Evolutionary conservation across 73 alveolate genomes (phyloP).

Genomic region (Blepharisma stoltei): DNA sequence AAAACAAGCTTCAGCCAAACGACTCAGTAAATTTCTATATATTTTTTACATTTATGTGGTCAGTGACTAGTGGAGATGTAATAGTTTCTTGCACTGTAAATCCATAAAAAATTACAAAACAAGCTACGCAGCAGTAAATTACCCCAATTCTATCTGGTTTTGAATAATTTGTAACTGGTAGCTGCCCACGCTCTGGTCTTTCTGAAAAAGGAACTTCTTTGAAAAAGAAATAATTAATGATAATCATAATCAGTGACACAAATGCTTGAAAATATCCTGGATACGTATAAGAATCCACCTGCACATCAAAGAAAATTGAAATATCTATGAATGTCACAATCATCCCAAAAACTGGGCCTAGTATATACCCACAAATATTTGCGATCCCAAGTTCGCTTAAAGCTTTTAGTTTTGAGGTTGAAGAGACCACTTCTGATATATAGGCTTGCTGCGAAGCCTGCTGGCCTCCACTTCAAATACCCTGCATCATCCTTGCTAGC

Average conservation of each 20-base stretch:
- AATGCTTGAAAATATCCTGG: slow-evolving; percentile 35
- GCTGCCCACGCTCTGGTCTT: not conserved
- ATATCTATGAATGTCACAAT: not conserved
- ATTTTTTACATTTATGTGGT: too few relatives aligned
- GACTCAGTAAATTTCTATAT: too few relatives aligned
- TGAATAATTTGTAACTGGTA: too few relatives aligned
- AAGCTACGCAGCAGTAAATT: too few relatives aligned
- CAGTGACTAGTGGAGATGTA: too few relatives aligned
- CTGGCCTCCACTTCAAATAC: slow-evolving; percentile 52
- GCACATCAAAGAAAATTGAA: slow-evolving; percentile 8
- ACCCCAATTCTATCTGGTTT: too few relatives aligned
- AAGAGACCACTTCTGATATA: slow-evolving; percentile 37
- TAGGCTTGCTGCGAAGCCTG: slow-evolving; percentile 46
- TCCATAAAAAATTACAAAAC: too few relatives aligned
- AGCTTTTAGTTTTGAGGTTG: slow-evolving; percentile 22
- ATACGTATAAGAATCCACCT: slow-evolving; percentile 28
- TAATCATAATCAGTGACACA: slow-evolving; percentile 34
- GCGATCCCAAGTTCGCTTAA: slow-evolving; percentile 42
- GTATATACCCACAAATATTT: slow-evolving; percentile 34
- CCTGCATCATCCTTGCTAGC: slow-evolving; percentile 38
- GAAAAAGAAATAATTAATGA: slow-evolving; percentile 13
- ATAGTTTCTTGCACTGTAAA: too few relatives aligned
- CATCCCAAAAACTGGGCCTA: slow-evolving; percentile 43
- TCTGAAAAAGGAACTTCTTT: slow-evolving; percentile 33
- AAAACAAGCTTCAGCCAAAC: too few relatives aligned